Conservation (phyloP, 495 filamentous ascomycete species). For the Gamarada debralockiae region DNA sequence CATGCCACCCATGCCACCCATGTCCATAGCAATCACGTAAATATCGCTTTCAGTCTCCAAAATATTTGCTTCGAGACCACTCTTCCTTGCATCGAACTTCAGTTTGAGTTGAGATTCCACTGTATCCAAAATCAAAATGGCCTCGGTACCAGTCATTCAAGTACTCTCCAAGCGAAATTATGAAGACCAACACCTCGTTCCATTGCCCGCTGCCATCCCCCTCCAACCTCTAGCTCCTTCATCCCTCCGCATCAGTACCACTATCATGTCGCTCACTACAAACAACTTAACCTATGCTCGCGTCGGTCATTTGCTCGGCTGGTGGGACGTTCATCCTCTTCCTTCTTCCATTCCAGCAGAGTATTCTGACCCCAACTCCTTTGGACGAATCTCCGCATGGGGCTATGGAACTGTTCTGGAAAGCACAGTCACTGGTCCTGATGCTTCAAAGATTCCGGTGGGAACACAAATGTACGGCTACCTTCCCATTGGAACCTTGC, state of each 20-base stretch:
- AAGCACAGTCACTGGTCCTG: constrained; percentile 33
- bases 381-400: constrained; percentile 54
- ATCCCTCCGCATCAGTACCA: constrained; percentile 40
- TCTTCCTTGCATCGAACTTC: background rate
- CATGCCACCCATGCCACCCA: too few species aligned
- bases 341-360: constrained; percentile 40
- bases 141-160: constrained; percentile 22
- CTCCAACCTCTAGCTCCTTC: constrained; percentile 25
- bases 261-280: constrained; percentile 43
- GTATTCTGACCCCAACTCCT: constrained; percentile 43
- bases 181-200: constrained; percentile 31
- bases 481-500: constrained; percentile 36
- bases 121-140: background rate
- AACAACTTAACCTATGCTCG: constrained; percentile 55
- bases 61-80: background rate
- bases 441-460: constrained; percentile 24
- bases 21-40: too few species aligned
- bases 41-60: too few species aligned
- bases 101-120: background rate
- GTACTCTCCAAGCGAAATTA: constrained; percentile 34
- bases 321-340: constrained; percentile 42
- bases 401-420: constrained; percentile 50
- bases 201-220: constrained; percentile 25
- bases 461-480: constrained; percentile 36
- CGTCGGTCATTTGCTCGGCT: constrained; percentile 40